These are phyloP conservation scores for Acer campestre DNA, from an alignment of 345 rosid genomes.

Conservation along the genomic window DNA sequence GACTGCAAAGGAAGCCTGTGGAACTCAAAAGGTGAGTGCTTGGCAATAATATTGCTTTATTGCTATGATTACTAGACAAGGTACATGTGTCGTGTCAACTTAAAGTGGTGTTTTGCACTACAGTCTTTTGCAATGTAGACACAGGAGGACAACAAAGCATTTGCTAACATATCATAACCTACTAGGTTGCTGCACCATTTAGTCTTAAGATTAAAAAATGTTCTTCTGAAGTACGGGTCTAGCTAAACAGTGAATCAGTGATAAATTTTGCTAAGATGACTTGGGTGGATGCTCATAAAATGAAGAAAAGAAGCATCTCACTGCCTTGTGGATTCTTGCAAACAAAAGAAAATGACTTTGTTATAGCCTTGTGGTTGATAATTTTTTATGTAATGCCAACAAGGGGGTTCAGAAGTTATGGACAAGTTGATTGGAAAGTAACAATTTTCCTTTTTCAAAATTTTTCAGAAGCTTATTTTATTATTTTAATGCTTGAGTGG, in stretches of 20 bases:
- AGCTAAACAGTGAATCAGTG: background rate
- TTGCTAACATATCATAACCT: background rate
- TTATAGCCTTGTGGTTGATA: background rate
- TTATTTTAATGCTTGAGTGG: background rate
- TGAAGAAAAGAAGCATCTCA: background rate
- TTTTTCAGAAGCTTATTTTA: background rate
- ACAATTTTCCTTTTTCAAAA: background rate
- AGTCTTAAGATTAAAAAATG: background rate
- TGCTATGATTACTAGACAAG: background rate
- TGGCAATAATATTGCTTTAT: background rate
- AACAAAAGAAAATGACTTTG: background rate
- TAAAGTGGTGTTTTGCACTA: background rate
- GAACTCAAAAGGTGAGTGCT: conserved; percentile 67
- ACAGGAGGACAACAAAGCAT: background rate
- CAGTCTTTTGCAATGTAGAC: background rate
- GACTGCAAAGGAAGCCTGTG: conserved; percentile 84
- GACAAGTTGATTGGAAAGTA: background rate
- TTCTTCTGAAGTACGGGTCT: background rate
- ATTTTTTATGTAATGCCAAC: background rate
- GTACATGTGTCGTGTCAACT: background rate
- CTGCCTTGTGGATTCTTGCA: conserved; percentile 13
- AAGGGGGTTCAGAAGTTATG: background rate
- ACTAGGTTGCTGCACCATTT: background rate
- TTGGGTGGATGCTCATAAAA: background rate
- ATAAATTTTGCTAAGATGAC: background rate